Evolutionary conservation across 75 land plant species (phyloP).

Genomic region (Cupressus sempervirens): DNA sequence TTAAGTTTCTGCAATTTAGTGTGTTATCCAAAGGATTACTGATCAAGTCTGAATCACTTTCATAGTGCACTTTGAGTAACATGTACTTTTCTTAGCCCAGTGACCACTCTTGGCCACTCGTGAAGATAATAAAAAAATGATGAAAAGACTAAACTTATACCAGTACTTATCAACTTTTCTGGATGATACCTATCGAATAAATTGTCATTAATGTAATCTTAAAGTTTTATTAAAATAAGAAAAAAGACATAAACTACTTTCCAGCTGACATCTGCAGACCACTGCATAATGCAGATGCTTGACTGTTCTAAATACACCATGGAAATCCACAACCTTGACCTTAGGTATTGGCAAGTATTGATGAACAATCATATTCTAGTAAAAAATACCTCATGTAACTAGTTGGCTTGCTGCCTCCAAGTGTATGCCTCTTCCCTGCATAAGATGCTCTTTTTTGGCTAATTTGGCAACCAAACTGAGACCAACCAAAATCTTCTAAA

Average conservation of each 20-base stretch:
- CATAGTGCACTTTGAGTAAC: neutral
- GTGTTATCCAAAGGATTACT: neutral
- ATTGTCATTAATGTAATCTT: neutral
- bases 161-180: neutral
- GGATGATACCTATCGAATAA: neutral
- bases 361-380: neutral
- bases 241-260: neutral
- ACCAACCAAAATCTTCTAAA: constrained; percentile 7
- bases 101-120: neutral
- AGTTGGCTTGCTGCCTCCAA: neutral
- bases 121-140: neutral
- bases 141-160: neutral
- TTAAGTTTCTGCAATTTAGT: neutral
- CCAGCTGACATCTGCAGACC: neutral
- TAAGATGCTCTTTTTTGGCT: neutral
- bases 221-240: neutral
- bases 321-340: neutral
- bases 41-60: neutral
- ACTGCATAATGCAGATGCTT: neutral
- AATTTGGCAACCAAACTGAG: neutral
- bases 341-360: neutral
- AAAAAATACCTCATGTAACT: neutral
- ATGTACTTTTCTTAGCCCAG: neutral
- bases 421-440: neutral
- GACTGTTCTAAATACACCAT: neutral